Evolutionary conservation across 2,329 filamentous ascomycete species (phyloP).

Genomic region (Teratosphaeria gauchensis): DNA sequence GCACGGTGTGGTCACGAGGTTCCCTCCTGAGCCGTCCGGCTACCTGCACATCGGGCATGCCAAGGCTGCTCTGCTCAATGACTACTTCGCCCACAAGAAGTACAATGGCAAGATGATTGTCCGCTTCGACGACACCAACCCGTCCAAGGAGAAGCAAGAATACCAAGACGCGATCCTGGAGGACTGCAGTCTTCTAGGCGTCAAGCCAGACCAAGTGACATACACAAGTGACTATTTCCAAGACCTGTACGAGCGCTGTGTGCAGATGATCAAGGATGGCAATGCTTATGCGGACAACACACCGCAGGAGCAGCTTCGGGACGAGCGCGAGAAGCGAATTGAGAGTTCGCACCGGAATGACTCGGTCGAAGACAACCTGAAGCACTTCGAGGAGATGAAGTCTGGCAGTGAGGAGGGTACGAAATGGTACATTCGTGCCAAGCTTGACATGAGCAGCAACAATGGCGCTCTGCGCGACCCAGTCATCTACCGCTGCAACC

Average conservation of each 20-base stretch:
- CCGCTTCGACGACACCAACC: slow-evolving; percentile 96
- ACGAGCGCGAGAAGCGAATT: slow-evolving; percentile 74
- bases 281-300: slow-evolving; percentile 94
- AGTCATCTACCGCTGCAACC: slow-evolving; percentile 93
- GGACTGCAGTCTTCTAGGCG: slow-evolving; percentile 82
- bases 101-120: slow-evolving; percentile 86
- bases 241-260: slow-evolving; percentile 74
- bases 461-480: slow-evolving; percentile 96
- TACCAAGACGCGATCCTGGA: slow-evolving; percentile 90
- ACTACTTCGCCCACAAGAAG: slow-evolving; percentile 91
- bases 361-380: slow-evolving; percentile 71
- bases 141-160: slow-evolving; percentile 92
- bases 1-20: slow-evolving; percentile 82
- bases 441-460: slow-evolving; percentile 80
- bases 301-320: slow-evolving; percentile 75
- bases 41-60: slow-evolving; percentile 95
- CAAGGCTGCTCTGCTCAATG: slow-evolving; percentile 85
- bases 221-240: slow-evolving; percentile 97
- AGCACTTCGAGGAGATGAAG: slow-evolving; percentile 91
- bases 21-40: slow-evolving; percentile 89
- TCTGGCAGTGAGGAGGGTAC: slow-evolving; percentile 66
- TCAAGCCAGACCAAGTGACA: slow-evolving; percentile 75
- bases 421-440: slow-evolving; percentile 86
- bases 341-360: slow-evolving; percentile 72
- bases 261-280: slow-evolving; percentile 76